Evolutionary conservation across 2,329 filamentous ascomycete genomes (phyloP).

Genomic region (Teratosphaeria pseudoeucalypti): DNA sequence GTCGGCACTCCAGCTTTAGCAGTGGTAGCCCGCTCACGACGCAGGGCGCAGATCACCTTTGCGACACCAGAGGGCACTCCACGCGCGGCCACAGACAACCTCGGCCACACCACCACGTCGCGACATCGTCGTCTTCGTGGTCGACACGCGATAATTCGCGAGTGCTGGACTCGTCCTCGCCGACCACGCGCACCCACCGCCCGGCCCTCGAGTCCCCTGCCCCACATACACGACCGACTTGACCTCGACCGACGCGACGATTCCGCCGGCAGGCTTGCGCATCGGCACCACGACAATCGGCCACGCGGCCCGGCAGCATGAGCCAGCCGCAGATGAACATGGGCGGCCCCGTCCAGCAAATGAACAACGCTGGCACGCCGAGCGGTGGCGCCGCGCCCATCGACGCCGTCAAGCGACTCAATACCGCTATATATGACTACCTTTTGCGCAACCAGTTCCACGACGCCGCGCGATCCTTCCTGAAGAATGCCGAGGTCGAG

Average conservation of each 20-base stretch:
- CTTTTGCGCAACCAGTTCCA: slow-evolving; percentile 78
- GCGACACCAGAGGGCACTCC: background rate
- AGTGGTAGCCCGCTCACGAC: background rate
- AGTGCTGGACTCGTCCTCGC: background rate
- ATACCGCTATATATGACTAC: slow-evolving; percentile 87
- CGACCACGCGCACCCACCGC: background rate
- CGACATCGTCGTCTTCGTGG: background rate
- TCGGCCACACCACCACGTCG: background rate
- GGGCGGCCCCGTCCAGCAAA: slow-evolving; percentile 44
- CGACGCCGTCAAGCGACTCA: slow-evolving; percentile 40
- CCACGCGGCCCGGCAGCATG: slow-evolving; percentile 28
- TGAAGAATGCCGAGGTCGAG: slow-evolving; percentile 38
- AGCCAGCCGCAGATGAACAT: slow-evolving; percentile 56
- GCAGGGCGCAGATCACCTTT: background rate
- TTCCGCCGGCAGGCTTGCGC: background rate
- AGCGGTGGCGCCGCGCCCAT: slow-evolving; percentile 11
- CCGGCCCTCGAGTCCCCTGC: background rate
- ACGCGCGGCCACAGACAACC: background rate
- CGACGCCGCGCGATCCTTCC: slow-evolving; percentile 68
- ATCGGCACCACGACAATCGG: background rate
- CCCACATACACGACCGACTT: background rate
- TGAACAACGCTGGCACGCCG: slow-evolving; percentile 19
- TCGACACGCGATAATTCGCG: background rate
- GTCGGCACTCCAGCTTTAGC: background rate
- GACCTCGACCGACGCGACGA: background rate